Percentiles rank a stretch among this genome's conserved stretches.
Evolutionary conservation across 2,329 filamentous ascomycete genomes (phyloP).

Genomic region (Botrytis byssoidea): DNA sequence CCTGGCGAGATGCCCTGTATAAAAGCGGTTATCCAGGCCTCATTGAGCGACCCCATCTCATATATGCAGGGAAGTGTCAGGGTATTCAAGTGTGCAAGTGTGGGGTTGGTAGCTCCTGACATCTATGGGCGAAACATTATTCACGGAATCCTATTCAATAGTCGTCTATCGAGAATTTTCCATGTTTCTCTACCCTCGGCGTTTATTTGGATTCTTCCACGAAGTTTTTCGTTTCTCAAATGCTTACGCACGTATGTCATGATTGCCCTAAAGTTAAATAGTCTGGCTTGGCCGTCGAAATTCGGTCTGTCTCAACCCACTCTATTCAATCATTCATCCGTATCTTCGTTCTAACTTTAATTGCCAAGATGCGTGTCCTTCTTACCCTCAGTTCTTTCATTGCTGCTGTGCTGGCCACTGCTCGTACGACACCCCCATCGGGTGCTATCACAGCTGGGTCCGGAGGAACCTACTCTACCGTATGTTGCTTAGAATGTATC

Average conservation of each 20-base stretch:
- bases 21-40: not conserved
- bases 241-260: not conserved
- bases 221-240: too few species aligned
- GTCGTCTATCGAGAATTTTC: not conserved
- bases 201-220: constrained; percentile 4
- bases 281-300: not conserved
- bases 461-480: constrained; percentile 46
- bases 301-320: not conserved
- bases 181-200: not conserved
- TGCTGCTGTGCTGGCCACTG: constrained; percentile 32
- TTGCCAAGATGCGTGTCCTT: constrained; percentile 32
- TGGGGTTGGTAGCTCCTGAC: constrained; percentile 17
- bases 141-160: not conserved
- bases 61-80: not conserved
- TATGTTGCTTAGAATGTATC: constrained; percentile 27
- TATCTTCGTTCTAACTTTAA: not conserved
- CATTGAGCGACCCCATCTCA: not conserved
- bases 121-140: not conserved
- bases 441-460: constrained; percentile 49
- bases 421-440: constrained; percentile 45
- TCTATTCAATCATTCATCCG: not conserved
- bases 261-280: constrained; percentile 9
- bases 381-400: constrained; percentile 33
- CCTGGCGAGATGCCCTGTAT: not conserved
- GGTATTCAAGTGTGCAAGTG: not conserved